A percentile compares a stretch with the other conserved stretches of the same genome.
phyloP scores from a whole-genome alignment of 345 rosid genomes.

The Eucalyptus regnans region DNA sequence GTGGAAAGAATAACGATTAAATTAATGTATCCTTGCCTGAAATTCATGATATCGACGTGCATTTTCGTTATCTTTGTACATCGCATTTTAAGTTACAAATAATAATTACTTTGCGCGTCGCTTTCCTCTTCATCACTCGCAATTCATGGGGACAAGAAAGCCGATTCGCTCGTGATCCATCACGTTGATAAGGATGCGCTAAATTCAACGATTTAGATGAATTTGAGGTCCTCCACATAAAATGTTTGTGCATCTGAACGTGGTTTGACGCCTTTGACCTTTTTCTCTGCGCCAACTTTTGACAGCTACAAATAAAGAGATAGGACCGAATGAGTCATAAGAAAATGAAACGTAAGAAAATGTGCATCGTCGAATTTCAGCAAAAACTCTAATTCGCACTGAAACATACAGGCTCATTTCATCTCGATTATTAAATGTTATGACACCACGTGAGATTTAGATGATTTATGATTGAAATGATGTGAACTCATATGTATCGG shows the following conservation, averaged over 20 bases:
- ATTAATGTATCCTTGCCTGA: background rate
- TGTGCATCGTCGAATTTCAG: background rate
- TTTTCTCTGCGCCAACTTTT: background rate
- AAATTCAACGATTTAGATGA: background rate
- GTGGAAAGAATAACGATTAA: background rate
- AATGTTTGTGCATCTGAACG: background rate
- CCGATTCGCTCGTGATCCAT: background rate
- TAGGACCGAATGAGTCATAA: background rate
- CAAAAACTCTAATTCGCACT: background rate
- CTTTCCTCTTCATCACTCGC: background rate
- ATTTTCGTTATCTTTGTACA: background rate
- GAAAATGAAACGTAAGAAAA: background rate
- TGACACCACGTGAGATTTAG: fast-evolving
- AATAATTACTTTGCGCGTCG: background rate
- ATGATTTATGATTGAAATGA: background rate
- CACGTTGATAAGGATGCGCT: background rate
- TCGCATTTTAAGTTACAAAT: background rate
- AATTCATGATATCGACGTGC: background rate
- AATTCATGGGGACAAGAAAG: background rate
- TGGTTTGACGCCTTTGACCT: background rate
- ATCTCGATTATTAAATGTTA: background rate
- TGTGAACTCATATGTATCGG: background rate
- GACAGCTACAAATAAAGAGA: background rate
- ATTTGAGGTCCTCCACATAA: background rate
- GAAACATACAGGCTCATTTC: fast-evolving